Percentiles rank a stretch among this genome's conserved stretches.
Conservation (phyloP, 1,139 yeast genomes). For the Schwanniomyces etchellsii region DNA sequence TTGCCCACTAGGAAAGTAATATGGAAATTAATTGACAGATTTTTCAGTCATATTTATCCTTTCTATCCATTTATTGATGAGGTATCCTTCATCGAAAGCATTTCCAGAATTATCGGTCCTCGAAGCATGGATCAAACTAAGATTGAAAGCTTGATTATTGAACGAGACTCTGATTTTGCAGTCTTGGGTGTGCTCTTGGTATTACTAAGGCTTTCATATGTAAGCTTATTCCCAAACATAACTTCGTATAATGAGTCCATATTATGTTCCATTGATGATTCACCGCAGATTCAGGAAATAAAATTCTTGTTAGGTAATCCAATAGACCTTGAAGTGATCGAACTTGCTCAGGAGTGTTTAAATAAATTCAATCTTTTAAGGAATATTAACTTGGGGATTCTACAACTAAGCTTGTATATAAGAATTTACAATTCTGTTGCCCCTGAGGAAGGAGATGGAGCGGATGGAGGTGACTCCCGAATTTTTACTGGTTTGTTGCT, state of each 20-base stretch:
- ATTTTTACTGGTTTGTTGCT: conserved; percentile 31
- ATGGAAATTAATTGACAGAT: conserved; percentile 43
- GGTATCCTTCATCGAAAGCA: conserved; percentile 14
- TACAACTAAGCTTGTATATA: conserved; percentile 41
- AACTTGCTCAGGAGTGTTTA: conserved; percentile 32
- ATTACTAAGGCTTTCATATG: conserved; percentile 23
- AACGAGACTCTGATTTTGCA: conserved; percentile 27
- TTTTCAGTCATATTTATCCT: conserved; percentile 39
- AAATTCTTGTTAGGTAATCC: conserved; percentile 26
- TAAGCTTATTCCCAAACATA: conserved; percentile 27
- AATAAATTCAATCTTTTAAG: conserved; percentile 32
- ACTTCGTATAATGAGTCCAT: conserved; percentile 24
- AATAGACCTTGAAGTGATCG: conserved; percentile 25
- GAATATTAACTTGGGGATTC: conserved; percentile 37
- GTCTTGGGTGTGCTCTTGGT: conserved; percentile 23
- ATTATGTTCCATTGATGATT: conserved; percentile 16
- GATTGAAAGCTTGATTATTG: conserved; percentile 16
- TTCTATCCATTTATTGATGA: conserved; percentile 47
- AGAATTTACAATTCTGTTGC: conserved; percentile 36
- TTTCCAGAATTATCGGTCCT: conserved; percentile 20
- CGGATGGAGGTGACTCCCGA: conserved; percentile 45
- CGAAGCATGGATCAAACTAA: conserved; percentile 11
- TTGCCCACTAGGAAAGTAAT: conserved; percentile 39
- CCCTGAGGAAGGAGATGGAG: conserved; percentile 47
- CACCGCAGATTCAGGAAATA: conserved; percentile 16